phyloP scores from a whole-genome alignment of 768 basidiomycete species.

The Chalciporus sphaerocephalus region DNA sequence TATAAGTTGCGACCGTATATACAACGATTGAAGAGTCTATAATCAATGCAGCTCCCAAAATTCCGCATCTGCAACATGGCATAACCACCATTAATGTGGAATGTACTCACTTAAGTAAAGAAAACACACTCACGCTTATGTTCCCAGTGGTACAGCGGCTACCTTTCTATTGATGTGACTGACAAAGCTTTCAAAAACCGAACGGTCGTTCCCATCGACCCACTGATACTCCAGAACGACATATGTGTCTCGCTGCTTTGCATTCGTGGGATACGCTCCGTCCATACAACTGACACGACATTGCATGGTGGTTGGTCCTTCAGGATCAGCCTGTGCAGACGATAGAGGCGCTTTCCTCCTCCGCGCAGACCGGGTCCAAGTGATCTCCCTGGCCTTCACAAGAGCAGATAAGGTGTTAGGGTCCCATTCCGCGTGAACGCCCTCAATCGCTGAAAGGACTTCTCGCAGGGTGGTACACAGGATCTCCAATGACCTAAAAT shows the following conservation, averaged over 20 bases:
- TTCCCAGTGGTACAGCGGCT: neutral
- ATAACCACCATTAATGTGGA: no score
- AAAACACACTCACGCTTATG: neutral
- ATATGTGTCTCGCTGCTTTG: slow-evolving; percentile 5
- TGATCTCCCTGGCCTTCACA: slow-evolving; percentile 37
- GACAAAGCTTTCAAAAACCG: slow-evolving; percentile 61
- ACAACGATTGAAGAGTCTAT: no score
- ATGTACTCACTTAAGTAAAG: no score
- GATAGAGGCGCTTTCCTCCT: slow-evolving; percentile 36
- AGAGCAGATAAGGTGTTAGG: slow-evolving; percentile 11
- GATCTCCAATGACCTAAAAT: slow-evolving; percentile 4
- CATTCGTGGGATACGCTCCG: slow-evolving; percentile 11
- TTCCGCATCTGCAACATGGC: no score
- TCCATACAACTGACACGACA: slow-evolving; percentile 25
- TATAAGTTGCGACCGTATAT: no score
- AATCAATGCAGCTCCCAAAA: no score
- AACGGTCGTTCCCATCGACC: slow-evolving; percentile 55
- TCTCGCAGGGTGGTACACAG: slow-evolving; percentile 22
- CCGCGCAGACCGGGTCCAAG: slow-evolving; percentile 69
- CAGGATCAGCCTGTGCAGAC: neutral
- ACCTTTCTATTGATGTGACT: slow-evolving; percentile 60
- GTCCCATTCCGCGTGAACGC: slow-evolving; percentile 14
- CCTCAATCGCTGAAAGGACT: slow-evolving; percentile 35
- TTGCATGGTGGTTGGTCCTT: slow-evolving; percentile 13
- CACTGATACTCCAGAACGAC: slow-evolving; percentile 47